These are phyloP conservation scores for Lophiotrema nucula DNA, from an alignment of 495 filamentous ascomycete species.

Conservation along the genomic window DNA sequence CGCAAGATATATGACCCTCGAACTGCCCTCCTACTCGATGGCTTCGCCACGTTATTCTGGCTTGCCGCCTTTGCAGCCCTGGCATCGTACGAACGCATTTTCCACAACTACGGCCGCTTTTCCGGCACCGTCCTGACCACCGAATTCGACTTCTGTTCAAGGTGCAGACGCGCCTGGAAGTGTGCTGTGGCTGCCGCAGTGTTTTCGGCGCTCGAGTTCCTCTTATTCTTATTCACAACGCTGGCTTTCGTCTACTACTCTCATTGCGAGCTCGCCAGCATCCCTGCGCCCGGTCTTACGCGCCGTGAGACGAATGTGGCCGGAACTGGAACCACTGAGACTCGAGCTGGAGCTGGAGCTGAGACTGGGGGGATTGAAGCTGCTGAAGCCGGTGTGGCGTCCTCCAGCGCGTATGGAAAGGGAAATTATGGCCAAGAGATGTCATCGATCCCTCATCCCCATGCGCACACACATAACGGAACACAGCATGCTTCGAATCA, in stretches of 20 bases:
- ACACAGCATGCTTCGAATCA: not conserved
- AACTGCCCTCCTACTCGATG: slow-evolving; percentile 22
- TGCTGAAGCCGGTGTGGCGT: not conserved
- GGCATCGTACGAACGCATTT: slow-evolving; percentile 24
- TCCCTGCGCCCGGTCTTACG: slow-evolving; percentile 1
- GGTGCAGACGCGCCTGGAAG: slow-evolving; percentile 13
- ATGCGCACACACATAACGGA: too few species aligned
- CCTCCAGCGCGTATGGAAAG: not conserved
- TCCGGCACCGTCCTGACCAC: not conserved
- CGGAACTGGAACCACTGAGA: not conserved
- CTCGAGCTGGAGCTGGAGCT: not conserved
- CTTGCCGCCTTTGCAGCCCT: slow-evolving; percentile 20
- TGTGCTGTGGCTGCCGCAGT: slow-evolving; percentile 19
- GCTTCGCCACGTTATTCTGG: slow-evolving; percentile 22
- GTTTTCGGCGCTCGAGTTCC: slow-evolving; percentile 24
- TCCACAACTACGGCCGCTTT: slow-evolving; percentile 6
- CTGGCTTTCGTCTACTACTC: slow-evolving; percentile 30
- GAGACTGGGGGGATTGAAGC: not conserved
- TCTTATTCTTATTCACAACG: slow-evolving; percentile 28
- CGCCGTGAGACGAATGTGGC: not conserved
- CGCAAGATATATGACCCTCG: slow-evolving; percentile 24
- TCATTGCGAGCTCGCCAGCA: slow-evolving; percentile 16
- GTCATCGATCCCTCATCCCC: not conserved
- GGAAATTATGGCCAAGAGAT: not conserved
- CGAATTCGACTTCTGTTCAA: slow-evolving; percentile 1